Evolutionary conservation across 345 rosid genomes (phyloP), one percentile per base, ranked within the genome.

Genomic region (Diplotaxis tenuifolia): DNA sequence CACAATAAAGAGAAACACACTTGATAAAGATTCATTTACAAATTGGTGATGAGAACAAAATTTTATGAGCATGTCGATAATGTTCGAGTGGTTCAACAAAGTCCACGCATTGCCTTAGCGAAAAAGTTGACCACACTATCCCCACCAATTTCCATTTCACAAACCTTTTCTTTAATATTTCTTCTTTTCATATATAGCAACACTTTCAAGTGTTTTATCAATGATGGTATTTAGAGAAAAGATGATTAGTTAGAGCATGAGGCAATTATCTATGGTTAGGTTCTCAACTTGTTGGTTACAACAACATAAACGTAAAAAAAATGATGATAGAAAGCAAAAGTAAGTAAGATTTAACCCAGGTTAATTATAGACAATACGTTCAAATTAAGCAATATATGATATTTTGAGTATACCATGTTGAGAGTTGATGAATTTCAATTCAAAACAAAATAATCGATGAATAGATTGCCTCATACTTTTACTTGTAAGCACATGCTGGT

Each of bases 31-130:
- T 42, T 62, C 16, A 70, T 54, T 9, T n/a, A 38, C 59, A 62
- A 29, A 53, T 1, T 64, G 64, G 28, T 76, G 60, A 62, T 76
- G 70, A 40, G 79, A 64, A 62, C 66, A 55, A 70, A 55, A 62
- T 28, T 11, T 38, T 53, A 62, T 1, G 42, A 76, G 40, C 52
- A 63, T 76, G 79, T 71, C 71, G 70, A 64, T 42, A 12, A 14
- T 56, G 53, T 14, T 63, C 55, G 22, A 57, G 63, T 77, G 76
- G 76, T 49, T 59, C 49, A 57, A 36, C 53, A 54, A 71, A 14
- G 40, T 34, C 80, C 76, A 77, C 80, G 68, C 80, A 65, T 65
- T 62, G 63, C 27, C 62, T 76, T 23, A 19, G 32, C 65, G 45
- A 64, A 69, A 62, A 69, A 63, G 70, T 76, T 76, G 65, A 62